Evolutionary conservation across 2,329 filamentous ascomycete species (phyloP).

Genomic region (Alternaria arbusti): DNA sequence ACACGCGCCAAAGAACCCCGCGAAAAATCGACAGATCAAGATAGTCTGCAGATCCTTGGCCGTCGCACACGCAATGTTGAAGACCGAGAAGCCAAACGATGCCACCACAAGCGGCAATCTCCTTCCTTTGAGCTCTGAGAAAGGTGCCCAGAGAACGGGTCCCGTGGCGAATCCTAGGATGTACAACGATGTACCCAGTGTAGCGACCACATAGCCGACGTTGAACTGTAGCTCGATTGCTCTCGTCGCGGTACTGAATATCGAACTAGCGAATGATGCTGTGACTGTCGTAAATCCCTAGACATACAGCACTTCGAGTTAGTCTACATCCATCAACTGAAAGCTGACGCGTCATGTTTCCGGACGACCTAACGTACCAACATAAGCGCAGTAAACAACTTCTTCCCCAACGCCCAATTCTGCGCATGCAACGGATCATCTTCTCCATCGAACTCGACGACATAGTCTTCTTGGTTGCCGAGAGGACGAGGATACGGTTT

Average conservation of each 20-base stretch:
- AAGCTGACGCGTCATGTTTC: background rate
- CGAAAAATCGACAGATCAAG: conserved; percentile 60
- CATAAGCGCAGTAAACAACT: conserved; percentile 72
- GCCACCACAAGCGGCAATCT: conserved; percentile 56
- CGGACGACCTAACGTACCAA: conserved; percentile 44
- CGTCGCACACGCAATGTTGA: conserved; percentile 57
- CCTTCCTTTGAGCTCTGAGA: conserved; percentile 59
- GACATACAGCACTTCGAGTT: fast-evolving
- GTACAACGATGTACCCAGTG: conserved; percentile 58
- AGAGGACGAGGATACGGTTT: conserved; percentile 75
- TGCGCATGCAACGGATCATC: conserved; percentile 85
- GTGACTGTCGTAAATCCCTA: conserved; percentile 71
- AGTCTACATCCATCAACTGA: background rate
- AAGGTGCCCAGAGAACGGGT: conserved; percentile 55
- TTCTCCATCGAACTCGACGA: conserved; percentile 81
- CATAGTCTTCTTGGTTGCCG: conserved; percentile 72
- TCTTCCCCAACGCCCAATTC: conserved; percentile 84
- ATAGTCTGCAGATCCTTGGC: conserved; percentile 62
- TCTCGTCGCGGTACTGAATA: conserved; percentile 51
- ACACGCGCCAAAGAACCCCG: conserved; percentile 61
- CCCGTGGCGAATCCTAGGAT: conserved; percentile 59
- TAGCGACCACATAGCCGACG: conserved; percentile 57
- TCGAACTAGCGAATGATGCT: conserved; percentile 67
- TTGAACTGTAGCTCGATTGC: conserved; percentile 48
- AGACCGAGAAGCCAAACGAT: conserved; percentile 60